These are phyloP conservation scores for Fraxinus angustifolia DNA, from an alignment of 305 asterid genomes.

Conservation along the genomic window DNA sequence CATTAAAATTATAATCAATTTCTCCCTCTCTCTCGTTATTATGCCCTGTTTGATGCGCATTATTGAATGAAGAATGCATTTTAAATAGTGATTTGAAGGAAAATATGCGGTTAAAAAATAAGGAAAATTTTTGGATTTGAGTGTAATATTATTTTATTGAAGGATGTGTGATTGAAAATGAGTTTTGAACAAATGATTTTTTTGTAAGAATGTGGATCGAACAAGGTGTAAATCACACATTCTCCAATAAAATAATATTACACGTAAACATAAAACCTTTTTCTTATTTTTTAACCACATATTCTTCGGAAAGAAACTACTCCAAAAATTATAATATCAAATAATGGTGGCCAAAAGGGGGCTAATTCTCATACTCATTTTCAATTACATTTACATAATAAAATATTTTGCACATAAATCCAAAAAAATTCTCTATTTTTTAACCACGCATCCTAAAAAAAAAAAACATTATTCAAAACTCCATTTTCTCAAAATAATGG, in stretches of 20 bases:
- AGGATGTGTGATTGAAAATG: too few species aligned
- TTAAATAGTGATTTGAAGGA: too few species aligned
- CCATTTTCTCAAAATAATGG: not conserved
- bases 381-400: not conserved
- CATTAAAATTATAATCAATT: not conserved
- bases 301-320: too few species aligned
- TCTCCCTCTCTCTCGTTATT: not conserved
- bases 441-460: not conserved
- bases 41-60: too few species aligned
- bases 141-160: too few species aligned
- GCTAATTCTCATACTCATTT: not conserved
- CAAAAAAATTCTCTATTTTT: not conserved
- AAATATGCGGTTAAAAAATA: too few species aligned
- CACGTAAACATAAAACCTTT: too few species aligned
- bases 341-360: not conserved
- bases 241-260: not conserved
- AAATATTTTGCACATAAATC: too few species aligned
- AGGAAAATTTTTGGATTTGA: too few species aligned
- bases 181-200: too few species aligned
- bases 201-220: too few species aligned
- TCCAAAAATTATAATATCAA: not conserved
- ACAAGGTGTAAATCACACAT: not conserved
- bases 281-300: not conserved
- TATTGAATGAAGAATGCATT: too few species aligned
- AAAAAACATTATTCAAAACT: not conserved